Base-by-base conservation (phyloP, 192 early-diverging fungal genomes). In the Geranomyces michiganensis region DNA sequence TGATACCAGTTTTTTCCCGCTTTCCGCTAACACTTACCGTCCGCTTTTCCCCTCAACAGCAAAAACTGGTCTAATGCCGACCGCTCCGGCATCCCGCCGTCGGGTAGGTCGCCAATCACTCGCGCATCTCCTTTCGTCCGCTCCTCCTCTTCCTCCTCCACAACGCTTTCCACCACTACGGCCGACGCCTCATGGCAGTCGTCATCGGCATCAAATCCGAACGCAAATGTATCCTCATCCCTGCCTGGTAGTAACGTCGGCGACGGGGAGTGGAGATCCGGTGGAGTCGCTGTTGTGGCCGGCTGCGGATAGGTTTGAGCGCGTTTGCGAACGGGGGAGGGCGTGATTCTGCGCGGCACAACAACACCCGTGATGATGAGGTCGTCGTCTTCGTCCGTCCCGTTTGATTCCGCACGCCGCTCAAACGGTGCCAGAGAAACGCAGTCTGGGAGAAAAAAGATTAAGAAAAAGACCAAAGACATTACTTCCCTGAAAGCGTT, bases 1-100 rank as follows among this genome's bases (percentile, higher is more conserved):
- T n/a, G n/a, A n/a, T n/a, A n/a, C n/a, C n/a, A n/a, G n/a, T n/a
- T n/a, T n/a, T n/a, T n/a, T n/a, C n/a, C n/a, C n/a, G n/a, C n/a
- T n/a, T n/a, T n/a, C n/a, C n/a, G n/a, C 36, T 41, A 7, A 41
- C 27, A 32, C 58, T 26, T 31, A 60, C 27, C 17, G 26, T 60
- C 17, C 31, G 22, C 27, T 60, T 60, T 60, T 14, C 55, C 58
- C 12, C 68, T 22, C n/a, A 60, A 60, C 15, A n/a, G 5, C 68
- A 70, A 19, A 70, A 70, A 70, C 31, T 70, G 31, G 22, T 70
- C 56, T 41, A 70, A 58, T 7, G 56, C 62, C 1, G 31, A 21
- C 58, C 44, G 29, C 21, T 24, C 68, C n/a, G n/a, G n/a, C n/a
- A n/a, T 43, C 32, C 62, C 32, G 60, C 59, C 51, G 66, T 47